Percentiles rank a stretch among this genome's conserved stretches.
phyloP scores from a whole-genome alignment of 2,329 filamentous ascomycete species.

The Arthrocladium fulminans region DNA sequence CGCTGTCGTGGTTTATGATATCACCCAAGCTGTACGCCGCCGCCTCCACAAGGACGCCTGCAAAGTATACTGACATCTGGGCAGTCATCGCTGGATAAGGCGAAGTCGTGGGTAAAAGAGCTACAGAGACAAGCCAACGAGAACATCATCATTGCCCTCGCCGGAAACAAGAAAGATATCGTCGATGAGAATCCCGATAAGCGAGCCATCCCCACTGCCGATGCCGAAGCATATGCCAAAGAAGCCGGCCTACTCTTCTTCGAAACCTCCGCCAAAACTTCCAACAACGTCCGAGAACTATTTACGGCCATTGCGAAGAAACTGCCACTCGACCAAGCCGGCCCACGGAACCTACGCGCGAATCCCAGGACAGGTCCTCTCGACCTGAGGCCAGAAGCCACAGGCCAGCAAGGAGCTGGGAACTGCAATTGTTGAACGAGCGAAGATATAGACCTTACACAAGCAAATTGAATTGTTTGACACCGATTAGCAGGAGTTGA shows the following conservation, averaged over 20 bases:
- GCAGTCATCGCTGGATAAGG: constrained; percentile 93
- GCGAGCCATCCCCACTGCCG: constrained; percentile 77
- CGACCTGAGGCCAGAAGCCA: constrained; percentile 55
- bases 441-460: background rate
- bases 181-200: constrained; percentile 93
- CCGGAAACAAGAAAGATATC: constrained; percentile 95
- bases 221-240: constrained; percentile 89
- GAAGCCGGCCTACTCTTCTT: constrained; percentile 95
- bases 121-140: constrained; percentile 98
- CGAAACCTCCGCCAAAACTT: constrained; percentile 95
- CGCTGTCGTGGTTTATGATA: constrained; percentile 97
- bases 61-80: constrained; percentile 12
- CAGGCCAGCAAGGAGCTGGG: constrained; percentile 50
- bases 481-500: constrained; percentile 5
- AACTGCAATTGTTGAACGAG: constrained; percentile 55
- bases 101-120: constrained; percentile 98
- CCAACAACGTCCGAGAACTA: constrained; percentile 88
- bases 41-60: constrained; percentile 3
- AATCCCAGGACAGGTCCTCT: constrained; percentile 38
- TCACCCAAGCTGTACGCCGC: constrained; percentile 82
- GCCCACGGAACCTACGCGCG: constrained; percentile 72
- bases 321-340: constrained; percentile 87
- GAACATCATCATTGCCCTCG: constrained; percentile 97
- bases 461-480: background rate
- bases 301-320: constrained; percentile 98